Evolutionary conservation across 306 rosid genomes (phyloP).

Genomic region (Fagus sylvatica): DNA sequence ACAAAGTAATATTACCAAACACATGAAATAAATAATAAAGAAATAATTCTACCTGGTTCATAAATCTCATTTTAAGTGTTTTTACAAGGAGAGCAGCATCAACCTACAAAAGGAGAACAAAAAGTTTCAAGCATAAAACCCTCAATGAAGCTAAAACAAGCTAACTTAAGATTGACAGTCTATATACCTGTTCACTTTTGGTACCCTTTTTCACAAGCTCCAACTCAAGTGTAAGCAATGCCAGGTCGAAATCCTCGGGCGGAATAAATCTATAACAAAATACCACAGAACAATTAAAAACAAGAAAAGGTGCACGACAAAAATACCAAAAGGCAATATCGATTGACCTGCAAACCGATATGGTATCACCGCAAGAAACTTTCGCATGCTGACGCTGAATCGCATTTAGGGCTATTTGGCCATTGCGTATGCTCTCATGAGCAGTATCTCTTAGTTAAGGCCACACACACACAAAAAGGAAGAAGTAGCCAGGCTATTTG

Average conservation of each 20-base stretch:
- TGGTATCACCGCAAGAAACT: slow-evolving; percentile 67
- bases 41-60: slow-evolving; percentile 56
- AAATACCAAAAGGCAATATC: slow-evolving; percentile 8
- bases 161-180: not conserved
- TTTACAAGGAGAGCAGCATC: slow-evolving; percentile 76
- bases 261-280: slow-evolving; percentile 64
- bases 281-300: slow-evolving; percentile 19
- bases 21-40: not conserved
- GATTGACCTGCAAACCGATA: slow-evolving; percentile 57
- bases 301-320: not conserved
- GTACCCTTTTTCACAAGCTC: slow-evolving; percentile 76
- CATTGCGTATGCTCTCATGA: slow-evolving; percentile 60
- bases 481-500: too few relatives aligned
- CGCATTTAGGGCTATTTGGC: too few relatives aligned
- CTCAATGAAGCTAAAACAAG: not conserved
- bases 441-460: slow-evolving; percentile 71
- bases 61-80: slow-evolving; percentile 67
- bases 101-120: slow-evolving; percentile 47
- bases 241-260: slow-evolving; percentile 77
- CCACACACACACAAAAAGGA: slow-evolving; percentile 30
- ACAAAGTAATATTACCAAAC: not conserved
- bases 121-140: slow-evolving; percentile 2
- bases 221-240: slow-evolving; percentile 76
- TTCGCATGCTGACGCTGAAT: slow-evolving; percentile 79
- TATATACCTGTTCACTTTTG: slow-evolving; percentile 77